A percentile compares a stretch with the other conserved stretches of the same genome.
Evolutionary conservation across 2,329 filamentous ascomycete genomes (phyloP).

Genomic region (Alternaria dauci): DNA sequence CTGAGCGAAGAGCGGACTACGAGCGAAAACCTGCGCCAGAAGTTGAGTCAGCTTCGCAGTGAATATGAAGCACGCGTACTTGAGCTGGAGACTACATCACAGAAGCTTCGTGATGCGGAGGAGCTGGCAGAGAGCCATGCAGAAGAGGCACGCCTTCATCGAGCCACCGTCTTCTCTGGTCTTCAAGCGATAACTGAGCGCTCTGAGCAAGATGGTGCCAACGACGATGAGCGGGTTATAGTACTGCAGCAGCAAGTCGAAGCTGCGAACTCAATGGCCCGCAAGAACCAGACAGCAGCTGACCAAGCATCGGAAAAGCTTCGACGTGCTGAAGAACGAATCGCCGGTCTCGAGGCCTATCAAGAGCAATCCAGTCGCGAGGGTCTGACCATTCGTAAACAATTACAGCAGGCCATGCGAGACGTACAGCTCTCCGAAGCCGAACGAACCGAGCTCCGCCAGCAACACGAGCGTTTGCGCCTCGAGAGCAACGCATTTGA

Average conservation of each 20-base stretch:
- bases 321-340: constrained; percentile 91
- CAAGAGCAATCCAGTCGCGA: constrained; percentile 97
- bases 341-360: constrained; percentile 94
- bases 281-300: constrained; percentile 88
- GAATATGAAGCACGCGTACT: constrained; percentile 83
- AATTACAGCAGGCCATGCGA: constrained; percentile 83
- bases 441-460: constrained; percentile 81
- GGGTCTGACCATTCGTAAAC: constrained; percentile 85
- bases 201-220: constrained; percentile 60
- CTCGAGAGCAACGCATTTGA: constrained; percentile 93
- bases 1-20: constrained; percentile 82
- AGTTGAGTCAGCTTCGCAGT: constrained; percentile 76
- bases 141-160: constrained; percentile 85
- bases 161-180: constrained; percentile 80
- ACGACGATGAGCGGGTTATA: constrained; percentile 68
- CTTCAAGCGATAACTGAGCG: constrained; percentile 75
- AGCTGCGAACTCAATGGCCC: constrained; percentile 79
- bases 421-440: constrained; percentile 84
- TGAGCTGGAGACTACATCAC: constrained; percentile 77
- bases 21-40: constrained; percentile 77
- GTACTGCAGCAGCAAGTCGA: constrained; percentile 83
- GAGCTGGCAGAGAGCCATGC: constrained; percentile 88
- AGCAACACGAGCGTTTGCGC: constrained; percentile 83
- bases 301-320: constrained; percentile 88
- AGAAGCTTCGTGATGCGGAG: constrained; percentile 83